phyloP scores from a whole-genome alignment of 2,329 filamentous ascomycete genomes.

The Zymoseptoria pseudotritici region DNA sequence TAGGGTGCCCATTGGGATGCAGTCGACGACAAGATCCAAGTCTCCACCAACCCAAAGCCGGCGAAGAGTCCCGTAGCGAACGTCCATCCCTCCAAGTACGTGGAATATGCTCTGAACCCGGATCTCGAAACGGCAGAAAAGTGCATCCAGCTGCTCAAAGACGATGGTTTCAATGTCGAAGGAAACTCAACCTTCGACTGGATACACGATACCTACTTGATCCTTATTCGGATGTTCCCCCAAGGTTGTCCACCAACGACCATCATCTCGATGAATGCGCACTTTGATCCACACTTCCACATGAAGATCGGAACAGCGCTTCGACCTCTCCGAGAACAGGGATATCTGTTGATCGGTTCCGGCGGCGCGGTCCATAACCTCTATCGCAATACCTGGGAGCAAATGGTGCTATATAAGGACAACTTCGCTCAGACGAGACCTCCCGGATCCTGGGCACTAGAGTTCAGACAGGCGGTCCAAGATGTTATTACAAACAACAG shows the following conservation, averaged over 20 bases:
- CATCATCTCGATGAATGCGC: conserved; percentile 48
- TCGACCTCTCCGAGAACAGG: conserved; percentile 47
- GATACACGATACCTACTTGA: conserved; percentile 65
- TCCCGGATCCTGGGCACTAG: conserved; percentile 53
- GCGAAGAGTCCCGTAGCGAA: conserved; percentile 58
- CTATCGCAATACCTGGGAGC: conserved; percentile 58
- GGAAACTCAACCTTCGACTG: conserved; percentile 55
- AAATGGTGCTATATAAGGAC: conserved; percentile 55
- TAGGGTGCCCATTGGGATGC: conserved; percentile 63
- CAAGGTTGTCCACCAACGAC: conserved; percentile 56
- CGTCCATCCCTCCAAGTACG: conserved; percentile 59
- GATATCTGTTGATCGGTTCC: conserved; percentile 50
- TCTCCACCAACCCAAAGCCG: conserved; percentile 54
- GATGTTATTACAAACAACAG: conserved; percentile 50
- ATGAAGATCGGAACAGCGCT: conserved; percentile 52
- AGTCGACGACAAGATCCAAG: conserved; percentile 49
- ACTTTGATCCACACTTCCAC: conserved; percentile 51
- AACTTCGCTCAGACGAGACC: conserved; percentile 55
- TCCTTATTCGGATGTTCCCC: conserved; percentile 64
- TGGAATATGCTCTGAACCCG: conserved; percentile 53
- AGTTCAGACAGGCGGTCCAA: conserved; percentile 59
- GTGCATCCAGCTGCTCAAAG: conserved; percentile 44
- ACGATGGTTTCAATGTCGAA: conserved; percentile 48
- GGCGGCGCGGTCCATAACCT: conserved; percentile 64
- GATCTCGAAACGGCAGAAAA: conserved; percentile 48